Conservation (phyloP, 345 rosid genomes). For the Heritiera fomes region DNA sequence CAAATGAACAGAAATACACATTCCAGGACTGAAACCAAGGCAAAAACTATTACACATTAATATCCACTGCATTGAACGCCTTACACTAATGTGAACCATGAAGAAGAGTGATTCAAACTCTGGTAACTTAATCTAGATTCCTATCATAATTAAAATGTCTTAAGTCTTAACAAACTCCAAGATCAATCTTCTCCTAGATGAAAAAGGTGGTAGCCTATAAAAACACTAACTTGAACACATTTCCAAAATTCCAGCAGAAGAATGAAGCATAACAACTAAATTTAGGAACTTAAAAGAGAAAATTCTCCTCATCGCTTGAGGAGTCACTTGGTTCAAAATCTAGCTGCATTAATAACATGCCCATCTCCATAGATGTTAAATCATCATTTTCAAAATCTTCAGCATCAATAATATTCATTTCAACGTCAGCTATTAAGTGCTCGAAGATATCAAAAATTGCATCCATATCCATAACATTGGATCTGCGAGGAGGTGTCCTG, state of each 20-base stretch:
- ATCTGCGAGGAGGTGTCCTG: slow-evolving; percentile 65
- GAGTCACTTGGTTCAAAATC: slow-evolving; percentile 45
- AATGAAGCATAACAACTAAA: neutral
- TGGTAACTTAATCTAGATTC: slow-evolving; percentile 5
- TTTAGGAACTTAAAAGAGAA: neutral
- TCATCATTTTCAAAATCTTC: slow-evolving; percentile 36
- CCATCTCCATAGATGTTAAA: slow-evolving; percentile 50
- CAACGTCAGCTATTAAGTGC: slow-evolving; percentile 50
- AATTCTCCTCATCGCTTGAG: slow-evolving; percentile 20
- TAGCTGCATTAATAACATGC: slow-evolving; percentile 48
- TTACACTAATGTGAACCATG: neutral
- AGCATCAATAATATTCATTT: slow-evolving; percentile 45
- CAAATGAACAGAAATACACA: neutral
- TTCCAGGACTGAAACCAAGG: slow-evolving; percentile 1
- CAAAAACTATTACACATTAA: neutral
- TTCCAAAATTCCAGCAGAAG: slow-evolving; percentile 5
- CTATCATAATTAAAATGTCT: neutral
- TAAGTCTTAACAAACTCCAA: neutral
- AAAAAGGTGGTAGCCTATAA: neutral
- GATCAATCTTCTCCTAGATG: neutral
- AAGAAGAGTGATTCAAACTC: neutral
- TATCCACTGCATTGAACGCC: neutral
- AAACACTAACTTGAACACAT: neutral
- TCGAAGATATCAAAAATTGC: slow-evolving; percentile 48
- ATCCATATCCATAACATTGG: slow-evolving; percentile 46